phyloP scores from a whole-genome alignment of 306 rosid species.

The Dalbergia oliveri region DNA sequence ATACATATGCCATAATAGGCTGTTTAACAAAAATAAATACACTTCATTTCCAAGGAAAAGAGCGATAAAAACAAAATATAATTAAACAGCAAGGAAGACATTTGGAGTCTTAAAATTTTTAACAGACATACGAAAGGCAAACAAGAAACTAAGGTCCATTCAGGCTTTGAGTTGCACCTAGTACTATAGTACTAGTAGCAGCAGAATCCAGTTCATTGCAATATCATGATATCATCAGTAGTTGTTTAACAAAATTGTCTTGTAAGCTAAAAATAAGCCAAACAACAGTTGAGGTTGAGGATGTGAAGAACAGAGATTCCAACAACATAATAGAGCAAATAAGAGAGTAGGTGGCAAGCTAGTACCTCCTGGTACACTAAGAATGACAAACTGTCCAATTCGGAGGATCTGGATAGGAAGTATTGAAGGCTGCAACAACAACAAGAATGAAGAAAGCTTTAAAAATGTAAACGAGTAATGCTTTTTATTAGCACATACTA shows the following conservation, averaged over 20 bases:
- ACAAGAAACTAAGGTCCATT: slow-evolving; percentile 1
- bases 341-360: slow-evolving; percentile 20
- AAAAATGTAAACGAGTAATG: slow-evolving; percentile 8
- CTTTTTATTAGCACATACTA: slow-evolving; percentile 23
- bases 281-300: slow-evolving; percentile 3
- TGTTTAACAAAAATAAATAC: not conserved
- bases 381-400: slow-evolving; percentile 84
- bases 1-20: not conserved
- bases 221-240: not conserved
- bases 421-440: slow-evolving; percentile 83
- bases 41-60: slow-evolving; percentile 9
- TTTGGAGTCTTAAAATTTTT: slow-evolving; percentile 16
- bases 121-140: not conserved
- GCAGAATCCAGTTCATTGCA: slow-evolving; percentile 6
- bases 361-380: slow-evolving; percentile 91
- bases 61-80: not conserved
- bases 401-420: slow-evolving; percentile 92
- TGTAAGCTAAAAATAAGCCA: not conserved
- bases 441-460: slow-evolving; percentile 34
- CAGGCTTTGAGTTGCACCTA: slow-evolving; percentile 22
- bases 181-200: not conserved
- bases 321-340: slow-evolving; percentile 7
- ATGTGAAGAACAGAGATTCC: slow-evolving; percentile 26
- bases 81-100: not conserved
- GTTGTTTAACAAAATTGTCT: slow-evolving; percentile 3